Percentiles rank a stretch among this genome's conserved stretches.
Conservation (phyloP, 148 eudicot species). For the Rhododendron ferrugineum region DNA sequence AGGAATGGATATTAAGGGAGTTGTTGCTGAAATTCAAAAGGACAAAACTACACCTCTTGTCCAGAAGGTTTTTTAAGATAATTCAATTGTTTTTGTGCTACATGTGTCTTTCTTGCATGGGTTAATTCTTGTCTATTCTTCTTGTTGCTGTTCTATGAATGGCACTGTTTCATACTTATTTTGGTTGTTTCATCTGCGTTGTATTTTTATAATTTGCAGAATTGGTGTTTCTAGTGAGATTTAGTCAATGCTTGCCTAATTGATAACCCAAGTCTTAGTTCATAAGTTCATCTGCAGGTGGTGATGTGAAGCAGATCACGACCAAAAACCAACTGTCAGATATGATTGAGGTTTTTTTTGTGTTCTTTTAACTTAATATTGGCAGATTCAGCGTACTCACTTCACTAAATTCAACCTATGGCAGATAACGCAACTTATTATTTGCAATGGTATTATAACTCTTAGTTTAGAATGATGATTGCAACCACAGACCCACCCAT, state of each 20-base stretch:
- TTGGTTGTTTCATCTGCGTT: slow-evolving; percentile 6
- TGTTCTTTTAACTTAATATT: slow-evolving; percentile 9
- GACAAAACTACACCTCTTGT: slow-evolving; percentile 93
- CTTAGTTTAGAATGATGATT: not conserved
- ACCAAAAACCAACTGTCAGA: slow-evolving; percentile 49
- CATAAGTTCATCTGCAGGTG: slow-evolving; percentile 73
- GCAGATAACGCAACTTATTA: not conserved
- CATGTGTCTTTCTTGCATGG: slow-evolving; percentile 8
- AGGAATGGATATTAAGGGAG: slow-evolving; percentile 99
- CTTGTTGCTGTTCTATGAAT: slow-evolving; percentile 3
- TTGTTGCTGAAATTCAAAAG: slow-evolving; percentile 80
- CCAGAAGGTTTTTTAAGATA: slow-evolving; percentile 50
- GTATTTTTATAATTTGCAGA: not conserved
- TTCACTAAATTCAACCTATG: slow-evolving; percentile 9
- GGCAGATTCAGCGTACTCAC: not conserved
- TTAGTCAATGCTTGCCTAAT: not conserved
- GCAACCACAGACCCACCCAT: not conserved
- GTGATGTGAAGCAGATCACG: slow-evolving; percentile 81
- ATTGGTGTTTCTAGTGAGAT: not conserved
- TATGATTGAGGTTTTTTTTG: slow-evolving; percentile 65
- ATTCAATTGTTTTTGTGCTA: slow-evolving; percentile 4
- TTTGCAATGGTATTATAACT: not conserved
- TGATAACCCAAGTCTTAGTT: slow-evolving; percentile 35
- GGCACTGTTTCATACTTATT: not conserved
- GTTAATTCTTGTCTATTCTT: not conserved